A percentile compares a stretch with the other conserved stretches of the same genome.
These are phyloP conservation scores for Saraca asoca DNA, from an alignment of 331 rosid genomes.

Conservation along the genomic window DNA sequence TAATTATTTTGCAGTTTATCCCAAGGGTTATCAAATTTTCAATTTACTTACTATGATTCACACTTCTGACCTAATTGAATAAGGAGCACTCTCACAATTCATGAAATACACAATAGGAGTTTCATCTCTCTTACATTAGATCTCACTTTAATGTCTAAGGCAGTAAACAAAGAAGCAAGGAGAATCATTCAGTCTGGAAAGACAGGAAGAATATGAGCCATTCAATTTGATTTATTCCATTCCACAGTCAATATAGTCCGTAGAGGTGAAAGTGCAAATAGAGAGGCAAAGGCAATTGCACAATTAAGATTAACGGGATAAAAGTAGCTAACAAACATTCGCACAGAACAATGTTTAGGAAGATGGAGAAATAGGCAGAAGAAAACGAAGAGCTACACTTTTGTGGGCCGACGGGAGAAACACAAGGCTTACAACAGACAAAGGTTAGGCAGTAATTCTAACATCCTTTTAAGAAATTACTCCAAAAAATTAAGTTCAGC, in stretches of 20 bases:
- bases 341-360: neutral
- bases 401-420: too few species aligned
- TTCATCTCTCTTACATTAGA: neutral
- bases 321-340: neutral
- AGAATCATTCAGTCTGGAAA: neutral
- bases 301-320: neutral
- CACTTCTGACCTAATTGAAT: slow-evolving; percentile 15
- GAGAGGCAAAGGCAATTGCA: neutral
- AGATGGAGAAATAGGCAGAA: neutral
- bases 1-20: neutral
- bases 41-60: neutral
- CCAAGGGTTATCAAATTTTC: neutral
- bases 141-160: slow-evolving; percentile 1
- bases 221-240: slow-evolving; percentile 19
- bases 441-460: neutral
- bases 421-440: neutral
- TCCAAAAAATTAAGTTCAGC: neutral
- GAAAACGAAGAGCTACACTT: slow-evolving; percentile 5
- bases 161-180: neutral
- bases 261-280: neutral
- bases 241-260: neutral
- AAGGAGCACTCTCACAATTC: neutral
- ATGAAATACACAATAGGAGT: neutral
- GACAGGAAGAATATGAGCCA: slow-evolving; percentile 4
- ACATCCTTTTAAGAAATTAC: neutral